phyloP scores from a whole-genome alignment of 352 stramenopile genomes.

The Phytopythium ostracodes region DNA sequence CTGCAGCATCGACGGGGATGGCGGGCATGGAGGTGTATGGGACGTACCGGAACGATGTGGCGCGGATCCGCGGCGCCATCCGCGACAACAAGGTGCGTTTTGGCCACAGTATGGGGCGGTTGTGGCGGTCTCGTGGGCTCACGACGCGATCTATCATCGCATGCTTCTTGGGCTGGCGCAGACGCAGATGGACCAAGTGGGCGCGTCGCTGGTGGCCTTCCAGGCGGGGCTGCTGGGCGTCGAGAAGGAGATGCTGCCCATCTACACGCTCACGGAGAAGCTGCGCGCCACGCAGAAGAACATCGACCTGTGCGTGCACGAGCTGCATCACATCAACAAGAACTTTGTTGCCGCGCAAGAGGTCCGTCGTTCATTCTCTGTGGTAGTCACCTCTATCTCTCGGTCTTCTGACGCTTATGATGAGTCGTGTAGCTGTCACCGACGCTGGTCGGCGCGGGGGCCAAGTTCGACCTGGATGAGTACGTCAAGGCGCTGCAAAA shows the following conservation, averaged over 20 bases:
- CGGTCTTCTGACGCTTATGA: background rate
- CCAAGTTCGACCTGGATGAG: constrained; percentile 70
- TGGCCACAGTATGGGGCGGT: no score
- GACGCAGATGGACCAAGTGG: constrained; percentile 57
- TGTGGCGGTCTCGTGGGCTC: no score
- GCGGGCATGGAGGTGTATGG: constrained; percentile 52
- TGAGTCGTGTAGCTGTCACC: constrained; percentile 42
- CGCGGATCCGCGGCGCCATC: constrained; percentile 58
- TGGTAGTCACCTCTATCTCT: background rate
- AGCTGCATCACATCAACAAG: constrained; percentile 64
- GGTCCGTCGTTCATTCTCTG: constrained; percentile 17
- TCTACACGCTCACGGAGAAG: constrained; percentile 83
- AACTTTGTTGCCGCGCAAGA: constrained; percentile 71
- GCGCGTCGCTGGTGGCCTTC: constrained; percentile 50
- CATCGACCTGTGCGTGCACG: constrained; percentile 74
- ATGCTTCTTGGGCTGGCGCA: constrained; percentile 12
- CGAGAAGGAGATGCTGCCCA: constrained; percentile 76
- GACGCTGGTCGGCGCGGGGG: constrained; percentile 46
- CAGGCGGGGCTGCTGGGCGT: constrained; percentile 64
- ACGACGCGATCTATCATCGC: background rate
- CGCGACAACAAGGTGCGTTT: constrained; percentile 51
- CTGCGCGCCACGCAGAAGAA: constrained; percentile 80
- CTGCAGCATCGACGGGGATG: background rate
- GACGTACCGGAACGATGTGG: constrained; percentile 41
- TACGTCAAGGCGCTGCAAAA: constrained; percentile 65